Base-by-base conservation (phyloP, 2,329 filamentous ascomycete species). In the Beauveria medogensis region DNA sequence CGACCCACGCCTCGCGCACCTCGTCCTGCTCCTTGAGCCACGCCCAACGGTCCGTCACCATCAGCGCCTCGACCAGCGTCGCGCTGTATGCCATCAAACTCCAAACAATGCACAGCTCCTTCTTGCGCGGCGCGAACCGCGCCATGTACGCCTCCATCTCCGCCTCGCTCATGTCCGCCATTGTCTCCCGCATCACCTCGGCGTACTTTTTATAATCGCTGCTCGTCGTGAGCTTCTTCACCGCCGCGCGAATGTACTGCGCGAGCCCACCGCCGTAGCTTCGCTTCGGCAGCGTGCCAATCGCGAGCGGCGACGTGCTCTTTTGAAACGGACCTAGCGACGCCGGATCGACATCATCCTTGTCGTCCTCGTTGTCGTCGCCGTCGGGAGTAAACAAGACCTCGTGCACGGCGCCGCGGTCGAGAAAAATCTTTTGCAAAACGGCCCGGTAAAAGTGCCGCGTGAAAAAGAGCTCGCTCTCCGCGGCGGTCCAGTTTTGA, bases 1-100 rank as follows among this genome's bases (percentile, higher is more conserved):
- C 91, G 5, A 96, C 92, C 94, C 94, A 99, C 63, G 87, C 89
- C 65, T 89, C 82, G 65, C 82, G 77, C 50, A 92, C 86, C 7
- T 88, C 82, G 55, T 76, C 69, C 67, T 96, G 90, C 75, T 99
- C 93, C 62, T 79, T 82, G 66, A 99, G 77, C 75, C 88, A 99
- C 64, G 90, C 77, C 90, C 91, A 99, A 51, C 94, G 82, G 78
- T 99, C 94, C 51, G 88, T 85, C 56, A 96, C 91, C 68, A 99
- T 93, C 62, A 95, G 78, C 37, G 91, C 91, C 77, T 99, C 94
- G 2, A 95, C 87, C 4, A 96, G 88, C 22, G 85, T 85, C 3
- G 93, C 92, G 72, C 91, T 95, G 69, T 96, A 97, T 1, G 94
- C 92, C 93, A 99, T 99, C 68, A 99, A 73, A 66, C 85, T 91